A percentile compares a stretch with the other conserved stretches of the same genome.
Conservation (phyloP, 441 rosid genomes). For the Pelargonium hybrid region DNA sequence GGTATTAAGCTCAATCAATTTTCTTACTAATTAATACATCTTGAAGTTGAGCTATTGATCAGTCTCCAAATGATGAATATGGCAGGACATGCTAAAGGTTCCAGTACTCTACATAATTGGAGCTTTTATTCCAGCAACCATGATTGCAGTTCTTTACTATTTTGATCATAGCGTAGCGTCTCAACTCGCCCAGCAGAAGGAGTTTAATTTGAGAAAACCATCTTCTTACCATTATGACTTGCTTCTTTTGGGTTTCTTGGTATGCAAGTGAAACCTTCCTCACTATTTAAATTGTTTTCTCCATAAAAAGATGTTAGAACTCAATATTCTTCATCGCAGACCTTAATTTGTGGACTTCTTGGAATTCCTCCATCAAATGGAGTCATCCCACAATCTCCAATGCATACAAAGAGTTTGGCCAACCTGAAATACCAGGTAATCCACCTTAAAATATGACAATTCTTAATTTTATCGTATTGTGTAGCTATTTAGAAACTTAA, state of each 20-base stretch:
- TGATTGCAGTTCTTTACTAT: constrained; percentile 75
- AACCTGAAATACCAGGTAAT: constrained; percentile 69
- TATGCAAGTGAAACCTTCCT: constrained; percentile 7
- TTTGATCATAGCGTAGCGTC: constrained; percentile 82
- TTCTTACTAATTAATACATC: too few relatives aligned
- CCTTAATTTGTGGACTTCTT: constrained; percentile 57
- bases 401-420: constrained; percentile 73
- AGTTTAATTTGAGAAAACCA: constrained; percentile 70
- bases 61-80: too few relatives aligned
- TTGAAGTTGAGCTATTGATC: background rate
- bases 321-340: constrained; percentile 26
- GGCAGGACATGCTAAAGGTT: constrained; percentile 61
- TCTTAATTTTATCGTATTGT: too few relatives aligned
- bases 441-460: background rate
- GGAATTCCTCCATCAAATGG: constrained; percentile 82
- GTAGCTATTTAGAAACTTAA: too few relatives aligned
- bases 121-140: constrained; percentile 74
- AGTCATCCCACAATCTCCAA: constrained; percentile 76
- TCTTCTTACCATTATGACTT: constrained; percentile 68
- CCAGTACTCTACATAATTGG: constrained; percentile 62
- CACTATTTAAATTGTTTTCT: too few relatives aligned
- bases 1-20: constrained; percentile 36
- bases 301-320: background rate
- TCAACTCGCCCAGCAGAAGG: constrained; percentile 70
- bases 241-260: constrained; percentile 62